phyloP scores from a whole-genome alignment of 1,284 basidiomycete species.

The Ganoderma lingzhi region DNA sequence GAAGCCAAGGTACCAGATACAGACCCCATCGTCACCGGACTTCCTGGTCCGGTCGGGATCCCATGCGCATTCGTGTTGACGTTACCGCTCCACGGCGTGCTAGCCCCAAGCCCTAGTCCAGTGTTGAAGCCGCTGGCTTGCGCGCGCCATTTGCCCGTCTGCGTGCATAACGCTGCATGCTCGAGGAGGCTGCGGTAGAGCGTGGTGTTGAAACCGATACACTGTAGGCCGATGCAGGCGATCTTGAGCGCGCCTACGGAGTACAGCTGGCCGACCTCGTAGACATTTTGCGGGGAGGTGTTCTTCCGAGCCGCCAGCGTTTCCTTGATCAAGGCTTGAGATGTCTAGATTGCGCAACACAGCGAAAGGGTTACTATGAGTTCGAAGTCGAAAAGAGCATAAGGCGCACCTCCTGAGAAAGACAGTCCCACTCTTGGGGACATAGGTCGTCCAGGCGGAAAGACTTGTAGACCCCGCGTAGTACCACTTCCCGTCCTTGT shows the following conservation, averaged over 20 bases:
- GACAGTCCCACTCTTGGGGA: slow-evolving; percentile 69
- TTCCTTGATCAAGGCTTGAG: slow-evolving; percentile 70
- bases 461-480: slow-evolving; percentile 77
- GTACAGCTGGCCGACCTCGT: slow-evolving; percentile 77
- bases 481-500: slow-evolving; percentile 80
- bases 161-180: slow-evolving; percentile 61
- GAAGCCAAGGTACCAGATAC: not conserved
- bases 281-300: slow-evolving; percentile 76
- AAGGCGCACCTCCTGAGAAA: slow-evolving; percentile 66
- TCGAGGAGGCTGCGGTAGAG: slow-evolving; percentile 71
- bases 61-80: not conserved
- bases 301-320: slow-evolving; percentile 75
- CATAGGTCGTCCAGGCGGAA: slow-evolving; percentile 71
- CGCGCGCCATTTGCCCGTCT: slow-evolving; percentile 42
- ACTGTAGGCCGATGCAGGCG: slow-evolving; percentile 76
- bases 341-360: slow-evolving; percentile 53
- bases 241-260: slow-evolving; percentile 72
- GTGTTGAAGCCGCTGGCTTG: slow-evolving; percentile 8
- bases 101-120: slow-evolving; percentile 3
- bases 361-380: not conserved
- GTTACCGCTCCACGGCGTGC: slow-evolving; percentile 1
- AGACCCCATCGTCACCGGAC: not conserved
- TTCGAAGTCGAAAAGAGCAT: not conserved
- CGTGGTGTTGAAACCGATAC: slow-evolving; percentile 70
- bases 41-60: not conserved